Evolutionary conservation across 805 yeast genomes (phyloP).

Genomic region (Kodamaea kakaduensis): DNA sequence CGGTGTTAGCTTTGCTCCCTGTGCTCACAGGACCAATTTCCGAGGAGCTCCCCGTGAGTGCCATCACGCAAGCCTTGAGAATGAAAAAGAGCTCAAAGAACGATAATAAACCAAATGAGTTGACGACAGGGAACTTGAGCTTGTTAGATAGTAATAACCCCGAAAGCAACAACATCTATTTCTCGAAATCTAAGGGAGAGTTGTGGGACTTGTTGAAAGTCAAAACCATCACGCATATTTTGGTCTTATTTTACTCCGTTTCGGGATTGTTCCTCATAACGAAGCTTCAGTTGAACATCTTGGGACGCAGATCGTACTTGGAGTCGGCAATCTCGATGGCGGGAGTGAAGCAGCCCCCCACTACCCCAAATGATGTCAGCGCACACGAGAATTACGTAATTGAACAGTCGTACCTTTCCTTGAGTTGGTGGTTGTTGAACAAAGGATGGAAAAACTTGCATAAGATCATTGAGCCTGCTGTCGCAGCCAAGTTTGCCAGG

Average conservation of each 20-base stretch:
- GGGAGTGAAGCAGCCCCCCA: slow-evolving; percentile 27
- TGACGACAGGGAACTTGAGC: slow-evolving; percentile 40
- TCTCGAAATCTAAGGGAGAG: slow-evolving; percentile 40
- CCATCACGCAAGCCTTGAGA: slow-evolving; percentile 65
- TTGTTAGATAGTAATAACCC: slow-evolving; percentile 27
- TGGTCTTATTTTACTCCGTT: slow-evolving; percentile 66
- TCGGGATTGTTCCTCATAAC: slow-evolving; percentile 73
- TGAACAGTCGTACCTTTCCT: slow-evolving; percentile 79
- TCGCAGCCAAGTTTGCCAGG: slow-evolving; percentile 55
- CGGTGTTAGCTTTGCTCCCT: slow-evolving; percentile 78
- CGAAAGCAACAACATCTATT: slow-evolving; percentile 20
- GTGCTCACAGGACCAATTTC: slow-evolving; percentile 65
- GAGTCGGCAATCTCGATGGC: slow-evolving; percentile 74
- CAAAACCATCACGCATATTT: slow-evolving; percentile 65
- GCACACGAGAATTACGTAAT: slow-evolving; percentile 46
- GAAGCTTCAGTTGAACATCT: slow-evolving; percentile 78
- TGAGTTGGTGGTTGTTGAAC: slow-evolving; percentile 92
- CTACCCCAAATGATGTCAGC: slow-evolving; percentile 16
- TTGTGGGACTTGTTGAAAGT: slow-evolving; percentile 82
- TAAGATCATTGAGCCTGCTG: slow-evolving; percentile 50
- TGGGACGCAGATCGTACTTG: slow-evolving; percentile 82
- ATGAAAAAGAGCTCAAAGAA: slow-evolving; percentile 42
- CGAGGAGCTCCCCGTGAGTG: slow-evolving; percentile 63
- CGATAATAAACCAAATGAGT: slow-evolving; percentile 14
- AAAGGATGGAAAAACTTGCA: slow-evolving; percentile 71